phyloP scores from a whole-genome alignment of 1,139 yeast species.

The Protomyces pachydermus region DNA sequence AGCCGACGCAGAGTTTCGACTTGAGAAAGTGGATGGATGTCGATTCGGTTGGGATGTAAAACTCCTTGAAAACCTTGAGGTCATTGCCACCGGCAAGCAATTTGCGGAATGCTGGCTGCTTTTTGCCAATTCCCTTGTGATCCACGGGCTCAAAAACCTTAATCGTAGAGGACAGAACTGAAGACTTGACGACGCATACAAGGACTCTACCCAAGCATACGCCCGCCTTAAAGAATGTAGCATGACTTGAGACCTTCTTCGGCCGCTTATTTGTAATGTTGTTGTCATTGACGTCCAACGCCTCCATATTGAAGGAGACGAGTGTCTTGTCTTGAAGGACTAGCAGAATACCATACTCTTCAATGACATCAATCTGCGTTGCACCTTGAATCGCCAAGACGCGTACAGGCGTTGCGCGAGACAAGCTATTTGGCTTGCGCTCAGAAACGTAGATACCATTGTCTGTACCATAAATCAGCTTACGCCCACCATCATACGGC shows the following conservation, averaged over 20 bases:
- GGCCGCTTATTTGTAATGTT: conserved; percentile 64
- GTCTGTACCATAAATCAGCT: conserved; percentile 84
- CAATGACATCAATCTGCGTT: conserved; percentile 84
- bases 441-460: conserved; percentile 80
- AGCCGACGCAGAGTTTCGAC: conserved; percentile 85
- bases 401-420: conserved; percentile 67
- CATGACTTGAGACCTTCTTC: conserved; percentile 75
- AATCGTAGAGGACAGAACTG: conserved; percentile 65
- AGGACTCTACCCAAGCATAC: conserved; percentile 83
- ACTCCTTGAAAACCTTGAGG: conserved; percentile 71
- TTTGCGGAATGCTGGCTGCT: conserved; percentile 50
- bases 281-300: conserved; percentile 44
- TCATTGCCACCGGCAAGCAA: conserved; percentile 45
- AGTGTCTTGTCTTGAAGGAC: conserved; percentile 77
- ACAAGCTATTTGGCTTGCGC: conserved; percentile 45
- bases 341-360: conserved; percentile 79
- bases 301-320: conserved; percentile 78
- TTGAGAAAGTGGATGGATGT: conserved; percentile 85
- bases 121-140: conserved; percentile 42
- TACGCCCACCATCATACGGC: conserved; percentile 85
- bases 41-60: conserved; percentile 79
- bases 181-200: conserved; percentile 83
- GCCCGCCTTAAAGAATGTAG: conserved; percentile 85
- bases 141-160: conserved; percentile 82
- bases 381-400: conserved; percentile 72